Evolutionary conservation across 371 early-diverging fungal species (phyloP).

Genomic region (Mucor velutinosus): DNA sequence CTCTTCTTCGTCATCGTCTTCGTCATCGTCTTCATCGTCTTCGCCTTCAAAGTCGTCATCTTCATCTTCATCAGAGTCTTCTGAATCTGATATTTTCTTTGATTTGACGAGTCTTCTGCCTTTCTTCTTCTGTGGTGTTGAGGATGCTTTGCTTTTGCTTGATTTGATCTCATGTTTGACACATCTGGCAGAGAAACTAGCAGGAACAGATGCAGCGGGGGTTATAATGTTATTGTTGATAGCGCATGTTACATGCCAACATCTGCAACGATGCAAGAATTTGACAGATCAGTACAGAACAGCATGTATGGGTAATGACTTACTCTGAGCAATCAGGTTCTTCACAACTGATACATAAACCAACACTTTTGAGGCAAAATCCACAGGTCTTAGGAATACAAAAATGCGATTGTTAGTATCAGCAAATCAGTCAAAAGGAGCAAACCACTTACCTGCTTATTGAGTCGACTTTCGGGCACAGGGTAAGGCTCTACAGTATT

Average conservation of each 20-base stretch:
- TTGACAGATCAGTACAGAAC: not conserved
- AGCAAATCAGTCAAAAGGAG: no score
- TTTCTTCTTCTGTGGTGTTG: not conserved
- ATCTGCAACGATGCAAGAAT: constrained; percentile 9
- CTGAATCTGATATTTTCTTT: not conserved
- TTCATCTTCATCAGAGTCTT: constrained; percentile 12
- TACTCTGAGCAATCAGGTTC: constrained; percentile 36
- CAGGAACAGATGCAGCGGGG: constrained; percentile 15
- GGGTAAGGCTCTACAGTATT: constrained; percentile 45
- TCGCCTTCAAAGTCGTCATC: constrained; percentile 21
- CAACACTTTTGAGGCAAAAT: constrained; percentile 32
- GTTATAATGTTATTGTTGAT: constrained; percentile 29
- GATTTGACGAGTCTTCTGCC: not conserved
- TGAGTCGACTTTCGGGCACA: constrained; percentile 25
- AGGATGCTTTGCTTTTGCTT: not conserved
- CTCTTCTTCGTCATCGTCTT: constrained; percentile 18
- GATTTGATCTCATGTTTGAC: constrained; percentile 11
- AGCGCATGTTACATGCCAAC: constrained; percentile 46
- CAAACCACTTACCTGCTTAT: constrained; percentile 25
- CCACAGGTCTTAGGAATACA: constrained; percentile 27
- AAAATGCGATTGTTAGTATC: not conserved
- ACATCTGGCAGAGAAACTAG: constrained; percentile 14
- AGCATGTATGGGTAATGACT: not conserved
- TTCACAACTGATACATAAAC: constrained; percentile 41
- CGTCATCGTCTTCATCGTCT: constrained; percentile 11